phyloP scores from a whole-genome alignment of 2,329 filamentous ascomycete genomes.

The Venturia carpophila region DNA sequence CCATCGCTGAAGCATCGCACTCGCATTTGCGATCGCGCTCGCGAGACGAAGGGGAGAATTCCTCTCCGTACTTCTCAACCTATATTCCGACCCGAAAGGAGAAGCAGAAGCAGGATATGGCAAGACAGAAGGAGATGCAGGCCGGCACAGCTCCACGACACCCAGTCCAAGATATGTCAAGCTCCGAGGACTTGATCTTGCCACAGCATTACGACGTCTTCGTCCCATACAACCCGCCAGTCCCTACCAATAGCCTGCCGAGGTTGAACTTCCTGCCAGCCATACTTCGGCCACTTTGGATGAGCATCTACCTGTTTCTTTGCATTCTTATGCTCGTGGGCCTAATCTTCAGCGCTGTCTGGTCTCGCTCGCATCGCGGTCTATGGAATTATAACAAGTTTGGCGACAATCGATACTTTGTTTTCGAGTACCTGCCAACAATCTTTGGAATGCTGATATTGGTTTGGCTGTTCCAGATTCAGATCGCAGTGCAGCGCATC shows the following conservation, averaged over 20 bases:
- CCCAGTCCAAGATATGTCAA: constrained; percentile 5
- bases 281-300: constrained; percentile 59
- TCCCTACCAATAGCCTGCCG: constrained; percentile 24
- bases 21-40: background rate
- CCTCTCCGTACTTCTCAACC: background rate
- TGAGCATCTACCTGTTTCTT: constrained; percentile 52
- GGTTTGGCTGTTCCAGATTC: constrained; percentile 68
- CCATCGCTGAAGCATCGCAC: constrained; percentile 3
- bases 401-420: constrained; percentile 68
- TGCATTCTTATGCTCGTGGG: constrained; percentile 63
- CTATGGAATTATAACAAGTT: constrained; percentile 61
- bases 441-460: constrained; percentile 63
- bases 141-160: constrained; percentile 16
- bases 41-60: background rate
- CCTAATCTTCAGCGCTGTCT: constrained; percentile 65
- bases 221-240: constrained; percentile 26
- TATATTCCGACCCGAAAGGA: constrained; percentile 9
- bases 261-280: constrained; percentile 61
- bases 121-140: constrained; percentile 19
- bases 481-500: constrained; percentile 65
- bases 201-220: constrained; percentile 22
- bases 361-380: constrained; percentile 54
- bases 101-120: constrained; percentile 16
- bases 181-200: background rate
- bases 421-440: constrained; percentile 79